Evolutionary conservation across 768 basidiomycete species (phyloP).

Genomic region (Boletus subparvulus): DNA sequence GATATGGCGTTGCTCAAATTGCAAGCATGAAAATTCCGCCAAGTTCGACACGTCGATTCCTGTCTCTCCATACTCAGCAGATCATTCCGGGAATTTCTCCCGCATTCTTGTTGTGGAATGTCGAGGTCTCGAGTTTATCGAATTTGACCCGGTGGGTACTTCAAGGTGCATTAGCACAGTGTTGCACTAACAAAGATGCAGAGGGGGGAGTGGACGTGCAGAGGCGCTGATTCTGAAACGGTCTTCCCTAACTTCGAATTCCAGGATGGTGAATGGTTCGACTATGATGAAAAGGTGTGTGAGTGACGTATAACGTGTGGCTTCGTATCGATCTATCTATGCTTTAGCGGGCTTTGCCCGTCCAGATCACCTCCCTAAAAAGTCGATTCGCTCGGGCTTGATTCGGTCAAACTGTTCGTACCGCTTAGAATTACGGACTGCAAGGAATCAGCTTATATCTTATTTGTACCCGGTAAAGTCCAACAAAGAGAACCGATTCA

Average conservation of each 20-base stretch:
- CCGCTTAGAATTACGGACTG: neutral
- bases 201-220: conserved; percentile 74
- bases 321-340: neutral
- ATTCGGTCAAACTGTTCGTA: neutral
- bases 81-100: conserved; percentile 58
- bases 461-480: neutral
- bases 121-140: conserved; percentile 79
- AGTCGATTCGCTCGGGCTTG: conserved; percentile 69
- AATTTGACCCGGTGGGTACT: conserved; percentile 68
- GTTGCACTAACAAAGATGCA: conserved; percentile 29
- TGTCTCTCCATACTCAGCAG: conserved; percentile 55
- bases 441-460: neutral
- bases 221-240: conserved; percentile 55
- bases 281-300: conserved; percentile 87
- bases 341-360: conserved; percentile 56
- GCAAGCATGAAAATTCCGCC: conserved; percentile 80
- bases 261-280: conserved; percentile 61
- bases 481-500: neutral
- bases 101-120: conserved; percentile 78
- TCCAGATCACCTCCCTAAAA: conserved; percentile 66
- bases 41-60: conserved; percentile 62
- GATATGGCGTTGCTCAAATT: conserved; percentile 76
- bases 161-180: neutral
- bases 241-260: conserved; percentile 63
- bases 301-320: too few relatives aligned